Percentiles rank a stretch among this genome's conserved stretches.
Conservation (phyloP, 805 yeast species). For the Nakazawaea pomicola region DNA sequence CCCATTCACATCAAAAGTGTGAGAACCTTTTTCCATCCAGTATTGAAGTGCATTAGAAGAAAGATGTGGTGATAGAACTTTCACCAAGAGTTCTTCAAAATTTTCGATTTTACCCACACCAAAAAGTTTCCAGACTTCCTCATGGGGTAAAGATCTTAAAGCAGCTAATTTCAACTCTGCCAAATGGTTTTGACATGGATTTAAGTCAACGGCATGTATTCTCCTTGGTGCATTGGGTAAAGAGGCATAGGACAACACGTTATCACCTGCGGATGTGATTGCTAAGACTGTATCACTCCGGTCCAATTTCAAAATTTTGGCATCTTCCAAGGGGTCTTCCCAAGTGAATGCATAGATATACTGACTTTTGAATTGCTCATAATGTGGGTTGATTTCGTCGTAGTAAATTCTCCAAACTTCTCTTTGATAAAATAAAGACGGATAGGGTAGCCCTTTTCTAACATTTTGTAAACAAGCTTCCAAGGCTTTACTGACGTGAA, state of each 20-base stretch:
- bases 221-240: slow-evolving; percentile 68
- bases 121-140: slow-evolving; percentile 68
- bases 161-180: slow-evolving; percentile 76
- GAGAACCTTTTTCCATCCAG: slow-evolving; percentile 63
- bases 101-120: slow-evolving; percentile 66
- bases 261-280: slow-evolving; percentile 85
- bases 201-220: slow-evolving; percentile 81
- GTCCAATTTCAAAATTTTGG: slow-evolving; percentile 54
- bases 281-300: slow-evolving; percentile 71
- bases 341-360: slow-evolving; percentile 86
- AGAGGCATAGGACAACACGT: slow-evolving; percentile 67
- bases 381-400: slow-evolving; percentile 63
- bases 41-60: slow-evolving; percentile 79
- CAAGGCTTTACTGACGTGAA: slow-evolving; percentile 60
- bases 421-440: slow-evolving; percentile 73
- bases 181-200: slow-evolving; percentile 78
- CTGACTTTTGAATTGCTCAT: slow-evolving; percentile 69
- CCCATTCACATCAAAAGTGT: slow-evolving; percentile 49
- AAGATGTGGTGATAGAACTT: slow-evolving; percentile 59
- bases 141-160: slow-evolving; percentile 48
- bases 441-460: slow-evolving; percentile 66
- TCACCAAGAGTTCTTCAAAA: slow-evolving; percentile 46
- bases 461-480: slow-evolving; percentile 67
- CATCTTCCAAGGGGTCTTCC: slow-evolving; percentile 87
- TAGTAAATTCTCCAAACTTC: slow-evolving; percentile 78